Percentiles rank a stretch among this genome's conserved stretches.
Evolutionary conservation across 2,329 filamentous ascomycete genomes (phyloP).

Genomic region (Penicillium concentricum): DNA sequence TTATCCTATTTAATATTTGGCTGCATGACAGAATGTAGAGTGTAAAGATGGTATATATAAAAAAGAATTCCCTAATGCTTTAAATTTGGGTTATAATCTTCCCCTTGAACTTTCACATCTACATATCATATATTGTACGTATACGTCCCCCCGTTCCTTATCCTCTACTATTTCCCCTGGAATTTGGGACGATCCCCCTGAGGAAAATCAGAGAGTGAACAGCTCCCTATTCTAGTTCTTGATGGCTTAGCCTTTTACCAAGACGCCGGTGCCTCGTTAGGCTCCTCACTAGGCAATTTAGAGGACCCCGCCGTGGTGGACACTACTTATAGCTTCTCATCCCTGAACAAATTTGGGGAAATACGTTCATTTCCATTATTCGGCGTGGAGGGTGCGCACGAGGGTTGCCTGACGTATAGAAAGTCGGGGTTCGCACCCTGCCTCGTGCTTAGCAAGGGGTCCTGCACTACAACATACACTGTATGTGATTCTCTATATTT

Average conservation of each 20-base stretch:
- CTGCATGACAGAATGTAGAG: not conserved
- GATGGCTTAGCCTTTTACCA: not conserved
- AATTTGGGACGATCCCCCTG: not conserved
- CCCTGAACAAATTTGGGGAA: not conserved
- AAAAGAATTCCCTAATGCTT: no score
- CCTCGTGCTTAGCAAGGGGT: slow-evolving; percentile 17
- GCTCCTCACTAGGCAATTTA: not conserved
- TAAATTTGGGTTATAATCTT: not conserved
- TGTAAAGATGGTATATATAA: no score
- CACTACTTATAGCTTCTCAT: not conserved
- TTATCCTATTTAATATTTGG: not conserved
- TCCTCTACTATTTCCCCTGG: not conserved
- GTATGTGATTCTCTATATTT: not conserved
- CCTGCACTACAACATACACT: not conserved
- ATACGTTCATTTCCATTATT: not conserved
- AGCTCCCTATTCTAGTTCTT: slow-evolving; percentile 5
- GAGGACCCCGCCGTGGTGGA: slow-evolving; percentile 13
- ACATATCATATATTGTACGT: no score
- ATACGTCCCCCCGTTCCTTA: not conserved
- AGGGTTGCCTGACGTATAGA: slow-evolving; percentile 11
- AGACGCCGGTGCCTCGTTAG: slow-evolving; percentile 6
- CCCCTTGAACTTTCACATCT: not conserved
- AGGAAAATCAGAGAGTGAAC: not conserved
- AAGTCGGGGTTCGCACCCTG: slow-evolving; percentile 15
- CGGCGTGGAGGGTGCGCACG: slow-evolving; percentile 13